A percentile compares a stretch with the other conserved stretches of the same genome.
phyloP scores from a whole-genome alignment of 176 grass and related monocot genomes.

The Cenchrus purpureus region DNA sequence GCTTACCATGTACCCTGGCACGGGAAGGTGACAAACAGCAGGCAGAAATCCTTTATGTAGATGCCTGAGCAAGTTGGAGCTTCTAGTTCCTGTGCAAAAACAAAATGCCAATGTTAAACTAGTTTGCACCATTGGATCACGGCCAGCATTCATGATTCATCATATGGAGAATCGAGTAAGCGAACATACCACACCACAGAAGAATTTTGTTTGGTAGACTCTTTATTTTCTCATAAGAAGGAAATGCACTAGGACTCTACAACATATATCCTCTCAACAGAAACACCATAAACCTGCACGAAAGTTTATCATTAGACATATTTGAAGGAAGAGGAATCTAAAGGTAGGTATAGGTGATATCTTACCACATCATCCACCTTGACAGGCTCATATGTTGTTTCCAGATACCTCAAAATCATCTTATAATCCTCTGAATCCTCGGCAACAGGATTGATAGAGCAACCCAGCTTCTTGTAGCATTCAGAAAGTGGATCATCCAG shows the following conservation, averaged over 20 bases:
- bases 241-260: constrained; percentile 57
- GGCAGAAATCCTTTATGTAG: constrained; percentile 64
- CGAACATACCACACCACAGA: constrained; percentile 80
- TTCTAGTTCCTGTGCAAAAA: constrained; percentile 63
- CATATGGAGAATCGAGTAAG: background rate
- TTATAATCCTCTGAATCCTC: constrained; percentile 79
- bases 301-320: background rate
- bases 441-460: constrained; percentile 54
- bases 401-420: constrained; percentile 78
- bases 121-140: background rate
- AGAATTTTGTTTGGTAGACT: constrained; percentile 80
- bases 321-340: background rate
- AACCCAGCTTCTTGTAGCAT: constrained; percentile 60
- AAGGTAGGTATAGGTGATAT: background rate
- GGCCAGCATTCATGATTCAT: background rate
- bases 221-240: constrained; percentile 71
- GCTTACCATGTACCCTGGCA: constrained; percentile 83
- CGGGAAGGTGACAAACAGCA: constrained; percentile 70
- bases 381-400: constrained; percentile 78
- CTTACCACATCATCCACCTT: constrained; percentile 68
- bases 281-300: constrained; percentile 59
- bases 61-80: constrained; percentile 76
- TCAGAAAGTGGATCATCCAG: constrained; percentile 71
- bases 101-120: background rate
- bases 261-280: constrained; percentile 67